Evolutionary conservation across 257 asterid genomes (phyloP), one percentile per base, ranked within the genome.

Genomic region (Primulina eburnea): DNA sequence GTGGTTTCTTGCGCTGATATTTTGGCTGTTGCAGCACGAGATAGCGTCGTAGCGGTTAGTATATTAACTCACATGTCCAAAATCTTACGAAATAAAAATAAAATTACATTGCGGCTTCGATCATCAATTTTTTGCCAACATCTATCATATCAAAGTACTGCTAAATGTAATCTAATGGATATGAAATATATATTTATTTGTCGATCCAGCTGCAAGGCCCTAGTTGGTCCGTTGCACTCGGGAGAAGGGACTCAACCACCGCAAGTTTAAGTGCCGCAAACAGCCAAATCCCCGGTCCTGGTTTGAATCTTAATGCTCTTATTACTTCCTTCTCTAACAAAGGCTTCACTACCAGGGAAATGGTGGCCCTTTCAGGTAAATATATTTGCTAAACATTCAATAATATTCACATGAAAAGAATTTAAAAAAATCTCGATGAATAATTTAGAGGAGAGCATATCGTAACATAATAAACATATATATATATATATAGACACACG

Each of bases 1-100:
- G 62, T 78, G 52, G 97, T 90, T 20, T 90, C 97, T 8, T 90
- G 97, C 33, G 95, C 97, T 12, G 97, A 90, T 68, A 90, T 90
- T 50, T 61, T 90, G 40, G 40, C 93, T 20, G 83, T 90, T 29
- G 93, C 95, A 4, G 92, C 86, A 40, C 84, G 92, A 20, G 95
- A 90, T 57, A 84, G 89, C 11, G 76, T 68, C 26, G 89, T 86
- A 2, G 91, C 89, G 18, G 95, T 89, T 57, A 81, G 90, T 66
- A 32, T 14, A 60, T 26, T 32, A 9, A 65, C 43, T 2, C 20
- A 32, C 7, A 33, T 4, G 17, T 38, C 11, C 8, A 65, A 7
- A 11, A 26, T 28, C 52, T 43, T 20, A 35, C 9, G 43, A 7
- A 37, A 37, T 9, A 14, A 2, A 35, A 14, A 34, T 21, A 37